A percentile compares a stretch with the other conserved stretches of the same genome.
Conservation (phyloP, 2,329 filamentous ascomycete genomes). For the Phialophora macrospora region DNA sequence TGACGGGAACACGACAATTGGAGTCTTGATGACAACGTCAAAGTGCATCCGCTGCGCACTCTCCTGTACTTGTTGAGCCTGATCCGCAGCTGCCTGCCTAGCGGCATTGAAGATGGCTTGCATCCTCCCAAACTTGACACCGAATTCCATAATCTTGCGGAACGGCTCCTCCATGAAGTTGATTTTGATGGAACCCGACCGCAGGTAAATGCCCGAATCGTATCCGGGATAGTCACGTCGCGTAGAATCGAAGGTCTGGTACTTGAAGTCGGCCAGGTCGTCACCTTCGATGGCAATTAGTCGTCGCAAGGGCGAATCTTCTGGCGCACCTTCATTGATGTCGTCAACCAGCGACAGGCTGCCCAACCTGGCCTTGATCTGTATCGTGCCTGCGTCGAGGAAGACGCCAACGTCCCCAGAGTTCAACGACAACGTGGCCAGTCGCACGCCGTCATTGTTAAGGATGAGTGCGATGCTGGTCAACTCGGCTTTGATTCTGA, state of each 20-base stretch:
- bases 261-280: constrained; percentile 94
- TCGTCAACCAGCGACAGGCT: constrained; percentile 90
- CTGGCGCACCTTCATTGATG: constrained; percentile 85
- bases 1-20: constrained; percentile 92
- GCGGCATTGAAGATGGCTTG: constrained; percentile 98
- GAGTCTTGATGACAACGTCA: constrained; percentile 89
- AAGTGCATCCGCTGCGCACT: constrained; percentile 90
- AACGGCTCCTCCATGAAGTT: constrained; percentile 98
- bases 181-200: constrained; percentile 92
- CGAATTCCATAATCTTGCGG: constrained; percentile 95
- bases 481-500: constrained; percentile 89
- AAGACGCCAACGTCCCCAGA: constrained; percentile 92
- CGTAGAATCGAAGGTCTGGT: constrained; percentile 86
- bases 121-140: constrained; percentile 99
- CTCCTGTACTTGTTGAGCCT: constrained; percentile 91
- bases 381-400: constrained; percentile 82
- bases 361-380: constrained; percentile 82
- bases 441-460: constrained; percentile 94
- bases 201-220: constrained; percentile 86
- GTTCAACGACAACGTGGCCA: constrained; percentile 90
- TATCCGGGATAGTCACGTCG: constrained; percentile 87
- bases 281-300: constrained; percentile 94
- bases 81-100: constrained; percentile 87
- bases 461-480: constrained; percentile 93
- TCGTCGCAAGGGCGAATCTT: constrained; percentile 78